Percentiles rank a stretch among this genome's conserved stretches.
These are phyloP conservation scores for Candida ovalis DNA, from an alignment of 805 yeast species.

Conservation along the genomic window DNA sequence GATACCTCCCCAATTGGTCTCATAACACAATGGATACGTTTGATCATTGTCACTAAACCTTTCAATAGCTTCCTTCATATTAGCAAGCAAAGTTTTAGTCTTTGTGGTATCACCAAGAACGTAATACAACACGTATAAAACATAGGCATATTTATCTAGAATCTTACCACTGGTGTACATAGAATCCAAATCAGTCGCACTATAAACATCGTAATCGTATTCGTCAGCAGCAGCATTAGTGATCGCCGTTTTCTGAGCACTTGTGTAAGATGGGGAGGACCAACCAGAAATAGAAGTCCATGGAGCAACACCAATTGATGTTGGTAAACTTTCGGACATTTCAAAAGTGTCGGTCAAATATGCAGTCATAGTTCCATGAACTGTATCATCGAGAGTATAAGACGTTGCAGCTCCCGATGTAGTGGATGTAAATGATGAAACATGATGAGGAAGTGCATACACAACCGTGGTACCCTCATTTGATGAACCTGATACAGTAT, in stretches of 20 bases:
- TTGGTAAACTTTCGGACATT: slow-evolving; percentile 42
- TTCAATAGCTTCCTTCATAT: slow-evolving; percentile 60
- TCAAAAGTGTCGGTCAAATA: slow-evolving; percentile 38
- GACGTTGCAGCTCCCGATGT: slow-evolving; percentile 30
- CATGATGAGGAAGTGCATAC: slow-evolving; percentile 53
- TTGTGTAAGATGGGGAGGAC: slow-evolving; percentile 18
- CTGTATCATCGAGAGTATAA: slow-evolving; percentile 42
- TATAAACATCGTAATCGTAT: slow-evolving; percentile 38
- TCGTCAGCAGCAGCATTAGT: slow-evolving; percentile 36
- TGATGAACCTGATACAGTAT: slow-evolving; percentile 42
- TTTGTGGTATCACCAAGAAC: slow-evolving; percentile 53
- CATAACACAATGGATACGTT: slow-evolving; percentile 67
- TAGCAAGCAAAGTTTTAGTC: slow-evolving; percentile 49
- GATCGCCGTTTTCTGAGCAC: slow-evolving; percentile 18
- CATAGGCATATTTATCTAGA: slow-evolving; percentile 82
- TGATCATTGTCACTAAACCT: slow-evolving; percentile 67
- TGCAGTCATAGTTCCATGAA: slow-evolving; percentile 46
- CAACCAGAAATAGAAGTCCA: slow-evolving; percentile 47
- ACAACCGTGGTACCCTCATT: slow-evolving; percentile 40
- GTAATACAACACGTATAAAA: slow-evolving; percentile 64
- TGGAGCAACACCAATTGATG: slow-evolving; percentile 45
- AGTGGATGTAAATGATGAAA: slow-evolving; percentile 33
- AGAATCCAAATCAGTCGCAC: slow-evolving; percentile 41
- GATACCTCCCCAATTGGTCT: slow-evolving; percentile 69
- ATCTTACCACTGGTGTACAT: slow-evolving; percentile 82